phyloP scores from a whole-genome alignment of 495 filamentous ascomycete species.

The Letharia lupina region DNA sequence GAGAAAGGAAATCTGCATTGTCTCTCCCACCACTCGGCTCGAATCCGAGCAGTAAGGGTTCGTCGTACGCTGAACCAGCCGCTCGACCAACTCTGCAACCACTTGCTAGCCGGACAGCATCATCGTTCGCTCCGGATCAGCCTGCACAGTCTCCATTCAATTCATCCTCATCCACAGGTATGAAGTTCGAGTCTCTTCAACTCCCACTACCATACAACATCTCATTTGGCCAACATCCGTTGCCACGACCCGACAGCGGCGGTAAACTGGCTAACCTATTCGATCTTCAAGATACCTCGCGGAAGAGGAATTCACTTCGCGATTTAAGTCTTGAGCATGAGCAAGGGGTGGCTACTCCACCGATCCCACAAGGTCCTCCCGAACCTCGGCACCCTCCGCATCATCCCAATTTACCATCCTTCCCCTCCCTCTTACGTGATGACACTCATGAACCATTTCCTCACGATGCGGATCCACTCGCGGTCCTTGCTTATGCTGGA shows the following conservation, averaged over 20 bases:
- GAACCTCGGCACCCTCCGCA: constrained; percentile 10
- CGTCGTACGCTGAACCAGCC: not conserved
- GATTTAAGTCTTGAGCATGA: constrained; percentile 13
- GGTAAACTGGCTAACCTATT: constrained; percentile 13
- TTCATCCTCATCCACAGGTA: constrained; percentile 17
- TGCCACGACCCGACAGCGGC: constrained; percentile 11
- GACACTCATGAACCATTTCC: constrained; percentile 3
- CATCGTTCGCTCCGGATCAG: constrained; percentile 3
- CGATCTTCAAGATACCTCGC: constrained; percentile 13
- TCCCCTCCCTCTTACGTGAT: constrained; percentile 10
- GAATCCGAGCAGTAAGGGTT: not conserved
- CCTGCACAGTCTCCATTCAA: constrained; percentile 4
- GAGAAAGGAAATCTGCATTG: constrained; percentile 12
- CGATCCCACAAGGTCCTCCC: constrained; percentile 1
- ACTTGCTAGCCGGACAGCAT: constrained; percentile 12
- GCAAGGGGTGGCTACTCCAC: not conserved
- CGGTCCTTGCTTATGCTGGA: constrained; percentile 23
- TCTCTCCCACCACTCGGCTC: constrained; percentile 16
- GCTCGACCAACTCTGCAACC: not conserved
- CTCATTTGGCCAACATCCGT: constrained; percentile 11
- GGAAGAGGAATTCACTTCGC: constrained; percentile 11
- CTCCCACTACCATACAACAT: constrained; percentile 15
- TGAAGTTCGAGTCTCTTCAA: constrained; percentile 17
- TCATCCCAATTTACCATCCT: constrained; percentile 1
- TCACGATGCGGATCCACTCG: constrained; percentile 18